phyloP scores from a whole-genome alignment of 2,329 filamentous ascomycete species.

The Fusarium albosuccineum region DNA sequence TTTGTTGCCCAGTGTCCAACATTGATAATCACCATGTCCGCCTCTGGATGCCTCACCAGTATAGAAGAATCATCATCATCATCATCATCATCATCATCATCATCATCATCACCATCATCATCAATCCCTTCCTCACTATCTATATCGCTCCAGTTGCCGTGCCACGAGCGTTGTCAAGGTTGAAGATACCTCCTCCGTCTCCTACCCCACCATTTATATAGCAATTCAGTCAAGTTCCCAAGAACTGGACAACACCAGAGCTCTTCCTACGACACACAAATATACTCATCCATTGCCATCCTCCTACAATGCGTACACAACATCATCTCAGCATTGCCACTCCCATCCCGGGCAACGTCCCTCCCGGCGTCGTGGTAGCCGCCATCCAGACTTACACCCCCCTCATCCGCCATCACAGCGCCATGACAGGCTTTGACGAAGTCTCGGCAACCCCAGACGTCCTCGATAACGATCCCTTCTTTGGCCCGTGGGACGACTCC shows the following conservation, averaged over 20 bases:
- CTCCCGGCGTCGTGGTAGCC: constrained; percentile 54
- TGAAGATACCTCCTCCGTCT: constrained; percentile 4
- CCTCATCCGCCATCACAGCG: constrained; percentile 57
- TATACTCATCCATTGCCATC: background rate
- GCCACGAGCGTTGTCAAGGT: constrained; percentile 10
- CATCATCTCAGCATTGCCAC: constrained; percentile 54
- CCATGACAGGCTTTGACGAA: constrained; percentile 53
- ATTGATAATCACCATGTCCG: constrained; percentile 40
- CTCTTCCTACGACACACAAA: constrained; percentile 1
- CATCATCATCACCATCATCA: no score
- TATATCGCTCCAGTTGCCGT: constrained; percentile 15
- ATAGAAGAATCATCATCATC: constrained; percentile 29
- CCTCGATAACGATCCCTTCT: constrained; percentile 58
- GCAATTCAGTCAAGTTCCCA: background rate
- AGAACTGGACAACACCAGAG: background rate
- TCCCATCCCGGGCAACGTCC: constrained; percentile 56
- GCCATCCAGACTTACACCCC: constrained; percentile 57
- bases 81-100: constrained; percentile 15
- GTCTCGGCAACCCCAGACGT: constrained; percentile 50
- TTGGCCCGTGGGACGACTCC: constrained; percentile 53
- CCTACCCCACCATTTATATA: background rate
- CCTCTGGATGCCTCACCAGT: constrained; percentile 33
- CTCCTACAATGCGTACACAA: constrained; percentile 48
- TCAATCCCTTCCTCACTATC: constrained; percentile 16
- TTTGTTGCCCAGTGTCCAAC: constrained; percentile 4